Evolutionary conservation across 345 rosid genomes (phyloP), one percentile per base, ranked within the genome.

Genomic region (Boechera stricta): DNA sequence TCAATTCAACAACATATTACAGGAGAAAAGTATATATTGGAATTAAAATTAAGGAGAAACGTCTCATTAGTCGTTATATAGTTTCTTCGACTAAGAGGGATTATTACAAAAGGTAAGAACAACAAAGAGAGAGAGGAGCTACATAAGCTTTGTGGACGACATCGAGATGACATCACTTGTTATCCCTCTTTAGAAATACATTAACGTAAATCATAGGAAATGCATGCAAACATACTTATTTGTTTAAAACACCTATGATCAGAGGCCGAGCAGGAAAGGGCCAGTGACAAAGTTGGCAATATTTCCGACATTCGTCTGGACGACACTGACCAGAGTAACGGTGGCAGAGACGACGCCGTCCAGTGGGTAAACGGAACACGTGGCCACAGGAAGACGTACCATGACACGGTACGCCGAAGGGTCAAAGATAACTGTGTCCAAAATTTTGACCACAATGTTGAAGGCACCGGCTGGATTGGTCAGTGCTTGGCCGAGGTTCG

Each of bases 141-240:
- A 55, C 29, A 55, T 55, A 55, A 28, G 59, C 59, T 55, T 12
- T 55, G 32, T 53, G 29, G 33, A 54, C 33, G n/a, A 54, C 59
- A 28, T 54, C 8, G 54, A 18, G 13, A 52, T 52, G 56, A 2
- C 26, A 26, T 54, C 41, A 57, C 63, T 57, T 32, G 32, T 31
- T 56, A 56, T 13, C 61, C 18, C 61, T 26, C 38, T 6, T 31
- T 13, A 56, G 11, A 12, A 5, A 54, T 12, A 12, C 18, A 55
- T 29, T 32, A 57, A 57, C 41, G 41, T 57, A 32, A 57, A 57
- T 15, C 10, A 57, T 32, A 32, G 21, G 24, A 57, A 57, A 57
- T 57, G 62, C 62, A 32, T 28, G 29, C 29, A 28, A 28, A 28
- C 3, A 28, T 28, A 28, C 24, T 2, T 28, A 28, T 28, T 28